Conservation (phyloP, 2,329 filamentous ascomycete genomes). For the Lachnellula willkommii region DNA sequence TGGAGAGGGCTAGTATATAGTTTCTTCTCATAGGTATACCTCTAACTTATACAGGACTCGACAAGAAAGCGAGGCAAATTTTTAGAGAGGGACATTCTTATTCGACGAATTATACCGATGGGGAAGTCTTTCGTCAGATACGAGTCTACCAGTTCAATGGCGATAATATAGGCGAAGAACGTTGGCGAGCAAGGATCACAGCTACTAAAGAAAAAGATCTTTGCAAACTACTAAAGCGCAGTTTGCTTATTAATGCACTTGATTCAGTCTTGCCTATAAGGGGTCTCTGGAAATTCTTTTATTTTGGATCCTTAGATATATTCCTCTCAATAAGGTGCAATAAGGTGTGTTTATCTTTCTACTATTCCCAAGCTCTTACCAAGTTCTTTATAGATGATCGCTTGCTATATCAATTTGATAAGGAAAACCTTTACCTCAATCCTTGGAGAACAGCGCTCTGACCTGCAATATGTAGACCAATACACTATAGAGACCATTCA, state of each 20-base stretch:
- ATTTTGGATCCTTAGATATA: constrained; percentile 6
- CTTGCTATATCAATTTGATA: constrained; percentile 6
- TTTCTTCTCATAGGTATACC: too few species aligned
- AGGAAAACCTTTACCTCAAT: constrained; percentile 2
- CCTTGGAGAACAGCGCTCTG: constrained; percentile 2
- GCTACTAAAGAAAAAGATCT: constrained; percentile 2
- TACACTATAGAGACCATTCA: constrained; percentile 9
- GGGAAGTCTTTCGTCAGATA: constrained; percentile 2
- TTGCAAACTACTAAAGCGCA: constrained; percentile 3
- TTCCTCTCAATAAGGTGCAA: constrained; percentile 6
- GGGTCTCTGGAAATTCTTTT: constrained; percentile 7
- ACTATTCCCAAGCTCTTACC: neutral
- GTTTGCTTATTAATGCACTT: constrained; percentile 5
- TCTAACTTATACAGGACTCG: neutral
- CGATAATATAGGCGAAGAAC: neutral
- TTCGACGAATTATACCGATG: neutral
- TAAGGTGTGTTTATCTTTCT: neutral
- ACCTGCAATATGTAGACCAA: constrained; percentile 6
- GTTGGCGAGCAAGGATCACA: constrained; percentile 1
- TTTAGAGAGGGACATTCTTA: constrained; percentile 1
- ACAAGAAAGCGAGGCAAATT: neutral
- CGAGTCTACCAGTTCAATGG: neutral
- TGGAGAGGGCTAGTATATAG: too few species aligned
- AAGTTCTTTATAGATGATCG: constrained; percentile 10
- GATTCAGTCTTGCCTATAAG: constrained; percentile 10